Base-by-base conservation (phyloP, 495 filamentous ascomycete species). In the Lophiotrema nucula region DNA sequence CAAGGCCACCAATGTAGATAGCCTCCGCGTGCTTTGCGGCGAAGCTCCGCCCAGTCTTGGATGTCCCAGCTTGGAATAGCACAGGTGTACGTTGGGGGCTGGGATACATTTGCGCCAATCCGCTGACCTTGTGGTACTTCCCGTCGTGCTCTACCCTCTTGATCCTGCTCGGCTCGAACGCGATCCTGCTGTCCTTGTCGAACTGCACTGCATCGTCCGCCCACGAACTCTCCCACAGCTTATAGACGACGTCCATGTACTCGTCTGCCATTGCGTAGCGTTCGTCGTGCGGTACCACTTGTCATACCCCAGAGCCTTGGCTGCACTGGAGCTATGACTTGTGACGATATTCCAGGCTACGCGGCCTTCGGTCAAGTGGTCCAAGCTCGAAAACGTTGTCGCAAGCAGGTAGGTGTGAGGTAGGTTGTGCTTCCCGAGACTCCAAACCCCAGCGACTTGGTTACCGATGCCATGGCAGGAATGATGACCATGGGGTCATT, bases 301-400 rank as follows among this genome's bases (percentile, higher is more conserved):
- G 31, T 84, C 77, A 12, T 81, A 63, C 0, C 81, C 83, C 47
- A 83, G 79, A 4, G 79, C 79, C 57, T 81, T 81, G 58, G 80
- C 79, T 4, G 82, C 81, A 0, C 31, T 35, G 8, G 31, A 35
- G n/a, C 31, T 35, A n/a, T 35, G 31, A 78, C 70, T 52, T 4
- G 82, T 85, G 13, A 86, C 82, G 33, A 87, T 84, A 53, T 86
- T 87, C 84, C 83, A 86, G 0, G 78, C 83, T 35, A 86, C 69
- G 3, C 82, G 73, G 0, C 81, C 83, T 0, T 78, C 71, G 0
- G 81, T 85, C 18, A 84, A 70, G 62, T 87, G 83, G 50, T 86
- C 82, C n/a, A 87, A 61, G 0, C 81, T 84, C 0, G 82, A 84
- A 35, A 35, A 35, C 8, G 31, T 35, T 35, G 8, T 35, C n/a